These are phyloP conservation scores for Cryptococcus sp. DNA, from an alignment of 1,284 basidiomycete genomes.

Conservation along the genomic window DNA sequence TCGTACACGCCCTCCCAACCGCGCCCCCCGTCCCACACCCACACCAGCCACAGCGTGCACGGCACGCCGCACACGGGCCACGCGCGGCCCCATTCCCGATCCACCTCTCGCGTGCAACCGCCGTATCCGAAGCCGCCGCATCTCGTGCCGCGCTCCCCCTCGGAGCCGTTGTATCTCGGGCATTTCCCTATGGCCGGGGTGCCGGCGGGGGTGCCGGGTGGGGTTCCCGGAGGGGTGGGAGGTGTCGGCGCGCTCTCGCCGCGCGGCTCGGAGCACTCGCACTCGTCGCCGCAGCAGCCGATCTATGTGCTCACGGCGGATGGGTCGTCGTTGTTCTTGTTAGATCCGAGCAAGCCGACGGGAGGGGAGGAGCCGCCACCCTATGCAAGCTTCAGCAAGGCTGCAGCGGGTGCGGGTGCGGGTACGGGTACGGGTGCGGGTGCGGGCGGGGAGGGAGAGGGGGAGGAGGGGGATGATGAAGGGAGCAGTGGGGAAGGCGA, in stretches of 20 bases:
- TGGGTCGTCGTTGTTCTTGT: slow-evolving; percentile 37
- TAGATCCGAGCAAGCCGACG: slow-evolving; percentile 34
- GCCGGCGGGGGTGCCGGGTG: neutral
- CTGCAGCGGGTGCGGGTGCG: neutral
- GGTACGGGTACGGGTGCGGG: neutral
- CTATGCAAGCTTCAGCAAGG: slow-evolving; percentile 28
- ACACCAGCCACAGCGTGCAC: too few relatives aligned
- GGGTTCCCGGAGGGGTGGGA: neutral
- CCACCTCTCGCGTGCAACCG: neutral
- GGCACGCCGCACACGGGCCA: too few relatives aligned
- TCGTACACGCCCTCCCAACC: too few relatives aligned
- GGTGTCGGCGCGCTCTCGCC: neutral
- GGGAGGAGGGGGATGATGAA: neutral
- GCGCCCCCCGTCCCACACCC: too few relatives aligned
- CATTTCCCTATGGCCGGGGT: neutral
- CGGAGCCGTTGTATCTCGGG: slow-evolving; percentile 3
- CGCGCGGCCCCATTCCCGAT: slow-evolving; percentile 3
- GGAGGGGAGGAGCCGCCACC: slow-evolving; percentile 42
- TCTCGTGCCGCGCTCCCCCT: slow-evolving; percentile 18
- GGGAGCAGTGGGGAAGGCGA: neutral
- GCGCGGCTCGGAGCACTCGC: neutral
- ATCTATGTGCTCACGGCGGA: slow-evolving; percentile 48
- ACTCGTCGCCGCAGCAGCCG: slow-evolving; percentile 12
- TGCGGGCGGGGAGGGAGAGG: neutral
- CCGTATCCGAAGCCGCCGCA: slow-evolving; percentile 17